Evolutionary conservation across 2,329 filamentous ascomycete species (phyloP).

Genomic region (Venturia pyrina): DNA sequence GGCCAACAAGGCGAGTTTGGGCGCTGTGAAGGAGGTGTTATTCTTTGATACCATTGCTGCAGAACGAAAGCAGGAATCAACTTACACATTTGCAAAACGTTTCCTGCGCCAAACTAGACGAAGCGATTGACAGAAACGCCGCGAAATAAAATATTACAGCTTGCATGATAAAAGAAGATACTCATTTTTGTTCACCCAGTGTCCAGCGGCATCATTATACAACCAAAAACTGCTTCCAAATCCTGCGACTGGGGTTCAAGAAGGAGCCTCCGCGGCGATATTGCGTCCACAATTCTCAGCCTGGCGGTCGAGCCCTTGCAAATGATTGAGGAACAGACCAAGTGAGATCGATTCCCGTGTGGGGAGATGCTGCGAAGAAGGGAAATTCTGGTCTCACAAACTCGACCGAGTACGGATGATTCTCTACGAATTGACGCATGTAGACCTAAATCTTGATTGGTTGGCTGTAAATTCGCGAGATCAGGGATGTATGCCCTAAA

Average conservation of each 20-base stretch:
- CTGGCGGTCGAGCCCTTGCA: not conserved
- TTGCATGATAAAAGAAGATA: not conserved
- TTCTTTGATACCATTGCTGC: not conserved
- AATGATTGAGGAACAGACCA: not conserved
- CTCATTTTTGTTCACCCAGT: not conserved
- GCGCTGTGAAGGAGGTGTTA: not conserved
- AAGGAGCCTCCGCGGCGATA: not conserved
- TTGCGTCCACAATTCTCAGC: not conserved
- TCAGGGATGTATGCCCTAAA: not conserved
- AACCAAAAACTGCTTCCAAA: not conserved
- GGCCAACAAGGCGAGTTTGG: constrained; percentile 7
- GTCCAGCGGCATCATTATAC: not conserved
- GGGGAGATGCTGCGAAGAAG: not conserved
- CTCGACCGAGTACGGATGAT: not conserved
- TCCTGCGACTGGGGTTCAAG: not conserved
- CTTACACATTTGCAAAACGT: not conserved
- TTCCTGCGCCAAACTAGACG: not conserved
- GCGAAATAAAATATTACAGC: not conserved
- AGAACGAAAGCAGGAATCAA: not conserved
- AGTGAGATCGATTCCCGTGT: not conserved
- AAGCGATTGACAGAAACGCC: not conserved
- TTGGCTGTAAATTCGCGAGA: not conserved
- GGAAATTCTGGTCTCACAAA: not conserved
- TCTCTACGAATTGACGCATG: not conserved
- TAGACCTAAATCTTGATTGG: not conserved